phyloP scores from a whole-genome alignment of 306 rosid species.

The Quercus variabilis region DNA sequence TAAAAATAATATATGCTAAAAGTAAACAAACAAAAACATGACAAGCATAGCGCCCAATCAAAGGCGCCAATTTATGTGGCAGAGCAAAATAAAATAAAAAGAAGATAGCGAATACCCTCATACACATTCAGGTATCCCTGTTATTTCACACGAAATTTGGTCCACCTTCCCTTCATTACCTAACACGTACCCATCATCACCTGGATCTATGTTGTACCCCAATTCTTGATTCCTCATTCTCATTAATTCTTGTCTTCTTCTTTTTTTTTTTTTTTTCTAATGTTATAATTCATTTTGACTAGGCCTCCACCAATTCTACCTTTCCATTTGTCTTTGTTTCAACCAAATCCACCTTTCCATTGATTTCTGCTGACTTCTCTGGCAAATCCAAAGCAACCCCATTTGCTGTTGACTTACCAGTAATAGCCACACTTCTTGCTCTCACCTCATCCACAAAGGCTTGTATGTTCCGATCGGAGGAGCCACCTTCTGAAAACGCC shows the following conservation, averaged over 20 bases:
- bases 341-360: neutral
- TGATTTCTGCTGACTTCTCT: neutral
- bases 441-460: conserved; percentile 37
- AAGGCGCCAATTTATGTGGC: neutral
- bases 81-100: neutral
- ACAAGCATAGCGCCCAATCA: neutral
- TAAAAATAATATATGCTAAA: neutral
- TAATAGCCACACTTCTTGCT: neutral
- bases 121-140: neutral
- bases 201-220: too few relatives aligned
- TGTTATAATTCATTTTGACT: neutral
- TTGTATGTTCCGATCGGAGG: conserved; percentile 37
- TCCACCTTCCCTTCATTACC: neutral
- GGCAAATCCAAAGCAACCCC: neutral
- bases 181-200: neutral
- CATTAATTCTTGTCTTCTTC: too few relatives aligned
- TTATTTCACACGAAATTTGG: neutral
- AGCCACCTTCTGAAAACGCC: conserved; percentile 38
- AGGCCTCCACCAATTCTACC: neutral
- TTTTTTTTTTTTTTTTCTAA: neutral
- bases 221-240: neutral
- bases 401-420: neutral
- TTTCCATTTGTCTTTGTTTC: neutral
- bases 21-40: neutral
- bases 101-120: neutral